phyloP scores from a whole-genome alignment of 208 protist genomes.

The Leishmania braziliensis region DNA sequence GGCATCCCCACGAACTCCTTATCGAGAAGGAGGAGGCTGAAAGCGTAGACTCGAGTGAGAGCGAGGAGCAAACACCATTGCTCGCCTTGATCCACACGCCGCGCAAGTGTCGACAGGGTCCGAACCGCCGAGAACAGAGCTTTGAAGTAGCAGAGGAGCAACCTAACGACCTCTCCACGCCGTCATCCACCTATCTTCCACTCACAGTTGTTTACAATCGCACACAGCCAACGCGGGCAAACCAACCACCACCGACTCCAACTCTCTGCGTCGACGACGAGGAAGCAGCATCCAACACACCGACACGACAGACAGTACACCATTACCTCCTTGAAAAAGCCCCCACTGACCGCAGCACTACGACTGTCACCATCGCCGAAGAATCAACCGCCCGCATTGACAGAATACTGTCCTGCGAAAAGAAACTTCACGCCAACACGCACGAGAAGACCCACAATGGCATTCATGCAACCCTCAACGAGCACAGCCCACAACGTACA shows the following conservation, averaged over 20 bases:
- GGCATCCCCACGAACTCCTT: background rate
- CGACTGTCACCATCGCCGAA: background rate
- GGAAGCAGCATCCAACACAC: conserved; percentile 4
- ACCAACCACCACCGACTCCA: background rate
- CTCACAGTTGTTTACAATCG: conserved; percentile 2
- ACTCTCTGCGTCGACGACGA: conserved; percentile 7
- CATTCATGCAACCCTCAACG: no score
- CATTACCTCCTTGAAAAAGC: background rate
- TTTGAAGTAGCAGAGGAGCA: background rate
- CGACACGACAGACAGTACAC: background rate
- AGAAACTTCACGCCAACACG: no score
- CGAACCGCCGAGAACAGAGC: background rate
- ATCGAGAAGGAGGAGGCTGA: background rate
- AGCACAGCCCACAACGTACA: no score
- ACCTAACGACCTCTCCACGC: background rate
- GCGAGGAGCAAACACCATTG: background rate
- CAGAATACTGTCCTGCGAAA: background rate
- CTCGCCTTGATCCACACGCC: background rate
- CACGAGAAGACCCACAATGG: no score
- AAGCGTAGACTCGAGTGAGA: background rate
- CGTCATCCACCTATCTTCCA: background rate
- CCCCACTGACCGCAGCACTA: background rate
- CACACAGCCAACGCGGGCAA: background rate
- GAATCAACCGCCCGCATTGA: background rate
- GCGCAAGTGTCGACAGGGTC: background rate